Conservation (phyloP, 2,329 filamentous ascomycete genomes). For the Tolypocladium ophioglossoides region DNA sequence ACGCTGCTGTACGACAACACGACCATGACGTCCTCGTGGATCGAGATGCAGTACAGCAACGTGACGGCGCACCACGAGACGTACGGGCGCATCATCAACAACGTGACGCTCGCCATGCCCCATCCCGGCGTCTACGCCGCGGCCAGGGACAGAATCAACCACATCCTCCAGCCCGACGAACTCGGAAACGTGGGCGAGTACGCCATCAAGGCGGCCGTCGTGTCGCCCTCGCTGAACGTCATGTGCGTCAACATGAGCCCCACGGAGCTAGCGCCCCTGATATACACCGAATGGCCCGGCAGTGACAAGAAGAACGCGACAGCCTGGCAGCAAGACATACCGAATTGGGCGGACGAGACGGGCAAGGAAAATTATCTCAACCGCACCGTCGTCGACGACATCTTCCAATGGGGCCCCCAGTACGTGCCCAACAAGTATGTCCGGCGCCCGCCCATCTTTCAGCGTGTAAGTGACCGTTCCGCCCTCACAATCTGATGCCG, state of each 20-base stretch:
- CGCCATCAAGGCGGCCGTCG: conserved; percentile 54
- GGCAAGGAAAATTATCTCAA: conserved; percentile 33
- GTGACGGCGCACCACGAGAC: conserved; percentile 37
- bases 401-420: conserved; percentile 56
- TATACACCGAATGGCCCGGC: conserved; percentile 52
- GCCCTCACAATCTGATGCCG: conserved; percentile 11
- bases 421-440: conserved; percentile 18
- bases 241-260: conserved; percentile 57
- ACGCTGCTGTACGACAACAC: conserved; percentile 63
- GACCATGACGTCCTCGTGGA: conserved; percentile 59
- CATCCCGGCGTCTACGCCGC: conserved; percentile 59
- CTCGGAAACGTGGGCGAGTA: conserved; percentile 59
- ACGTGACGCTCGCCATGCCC: conserved; percentile 68
- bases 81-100: conserved; percentile 54
- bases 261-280: conserved; percentile 49
- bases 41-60: conserved; percentile 43
- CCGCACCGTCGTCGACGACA: conserved; percentile 51
- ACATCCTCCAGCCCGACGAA: conserved; percentile 58
- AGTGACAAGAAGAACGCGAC: conserved; percentile 15
- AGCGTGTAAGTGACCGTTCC: conserved; percentile 22
- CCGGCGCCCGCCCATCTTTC: conserved; percentile 42
- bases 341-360: conserved; percentile 13
- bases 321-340: conserved; percentile 29
- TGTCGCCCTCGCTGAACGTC: conserved; percentile 61
- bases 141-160: conserved; percentile 48